Conservation (phyloP, 176 grass and related monocot genomes). For the Oryza longistaminata region DNA sequence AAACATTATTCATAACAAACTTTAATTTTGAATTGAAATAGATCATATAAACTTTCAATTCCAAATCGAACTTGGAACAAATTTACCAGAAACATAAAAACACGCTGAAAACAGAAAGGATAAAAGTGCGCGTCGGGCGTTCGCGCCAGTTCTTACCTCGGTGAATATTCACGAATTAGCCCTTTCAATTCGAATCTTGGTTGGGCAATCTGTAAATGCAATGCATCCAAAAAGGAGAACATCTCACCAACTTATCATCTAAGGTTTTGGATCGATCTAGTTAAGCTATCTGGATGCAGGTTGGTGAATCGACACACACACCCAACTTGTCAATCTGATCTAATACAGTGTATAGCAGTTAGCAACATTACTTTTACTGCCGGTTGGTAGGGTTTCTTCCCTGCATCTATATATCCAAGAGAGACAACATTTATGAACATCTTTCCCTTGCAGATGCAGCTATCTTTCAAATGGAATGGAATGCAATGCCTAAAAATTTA, state of each 20-base stretch:
- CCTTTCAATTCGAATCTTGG: too few relatives aligned
- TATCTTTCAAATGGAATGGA: not conserved
- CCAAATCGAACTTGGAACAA: too few relatives aligned
- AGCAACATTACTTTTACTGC: not conserved
- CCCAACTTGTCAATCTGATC: not conserved
- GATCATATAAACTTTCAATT: too few relatives aligned
- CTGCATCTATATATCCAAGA: not conserved
- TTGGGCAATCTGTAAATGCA: not conserved
- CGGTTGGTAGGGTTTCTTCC: constrained; percentile 35
- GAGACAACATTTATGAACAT: constrained; percentile 38
- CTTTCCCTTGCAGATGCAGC: not conserved
- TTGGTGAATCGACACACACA: not conserved
- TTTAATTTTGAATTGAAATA: too few relatives aligned
- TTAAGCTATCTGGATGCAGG: not conserved
- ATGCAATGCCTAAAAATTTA: not conserved
- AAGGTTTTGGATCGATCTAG: not conserved
- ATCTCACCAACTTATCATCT: not conserved
- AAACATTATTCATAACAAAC: too few relatives aligned
- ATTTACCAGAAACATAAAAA: too few relatives aligned
- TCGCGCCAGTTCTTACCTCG: too few relatives aligned
- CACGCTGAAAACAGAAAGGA: too few relatives aligned
- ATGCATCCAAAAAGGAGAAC: not conserved
- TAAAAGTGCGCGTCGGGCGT: too few relatives aligned
- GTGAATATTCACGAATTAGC: too few relatives aligned
- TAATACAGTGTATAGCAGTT: not conserved